Evolutionary conservation across 1,139 yeast genomes (phyloP), one percentile per base, ranked within the genome.

Genomic region (Blastobotrys proliferans): DNA sequence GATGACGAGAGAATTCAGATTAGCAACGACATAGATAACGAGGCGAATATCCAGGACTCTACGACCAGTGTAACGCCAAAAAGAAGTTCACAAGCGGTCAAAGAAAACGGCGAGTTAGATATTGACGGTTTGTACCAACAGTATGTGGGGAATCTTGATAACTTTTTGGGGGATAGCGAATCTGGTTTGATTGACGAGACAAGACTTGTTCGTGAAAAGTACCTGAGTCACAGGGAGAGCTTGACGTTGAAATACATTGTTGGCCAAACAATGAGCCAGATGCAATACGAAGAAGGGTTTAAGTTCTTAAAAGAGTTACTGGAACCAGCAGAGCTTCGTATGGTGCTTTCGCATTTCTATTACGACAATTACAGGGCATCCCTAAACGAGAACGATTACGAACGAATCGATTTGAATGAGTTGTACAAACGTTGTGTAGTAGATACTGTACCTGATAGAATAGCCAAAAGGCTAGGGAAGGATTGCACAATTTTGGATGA

Each of bases 291-390:
- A 19, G 37, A 38, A 19, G 43, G 44, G 2, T 44, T 44, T 32
- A 41, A 33, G 13, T 17, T 31, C 6, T 31, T 47, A 28, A 42
- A 47, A 22, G 40, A 43, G 21, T 44, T 44, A 20, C 20, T 51
- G 26, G 41, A 48, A 13, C 45, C 47, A 1, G 48, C 41, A 6
- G 54, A 51, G 29, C 38, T 47, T 20, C 38, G 52, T 13, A 34
- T 35, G 25, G 18, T 49, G 6, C 41, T 51, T 16, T 29, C 47
- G 13, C 45, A 48, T 19, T 38, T 51, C 21, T 51, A 50, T 26
- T 51, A 47, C 35, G 46, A 41, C 13, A 34, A 46, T 22, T 44
- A 22, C 14, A 28, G 35, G 18, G 18, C 24, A 22, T 32, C 26
- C 4, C 26, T 31, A 22, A 20, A 13, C 10, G 33, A 31, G 20